A percentile compares a stretch with the other conserved stretches of the same genome.
Evolutionary conservation across 1,284 basidiomycete species (phyloP).

Genomic region (Neolentinus lepideus): DNA sequence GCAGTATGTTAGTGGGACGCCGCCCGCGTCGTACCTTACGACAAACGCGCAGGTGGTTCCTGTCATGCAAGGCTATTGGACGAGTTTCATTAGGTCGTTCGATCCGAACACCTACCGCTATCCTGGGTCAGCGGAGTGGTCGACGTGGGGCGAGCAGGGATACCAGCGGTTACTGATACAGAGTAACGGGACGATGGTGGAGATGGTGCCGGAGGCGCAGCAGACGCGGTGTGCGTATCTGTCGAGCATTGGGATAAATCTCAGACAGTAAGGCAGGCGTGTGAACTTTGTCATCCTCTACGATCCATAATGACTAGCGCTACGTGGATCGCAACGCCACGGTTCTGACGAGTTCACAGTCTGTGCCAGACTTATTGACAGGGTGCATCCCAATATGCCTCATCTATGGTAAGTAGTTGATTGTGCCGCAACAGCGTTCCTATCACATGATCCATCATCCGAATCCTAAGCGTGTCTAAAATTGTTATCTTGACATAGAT

Average conservation of each 20-base stretch:
- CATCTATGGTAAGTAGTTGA: too few species aligned
- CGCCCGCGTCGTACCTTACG: not conserved
- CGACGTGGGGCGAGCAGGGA: not conserved
- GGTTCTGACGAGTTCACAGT: too few species aligned
- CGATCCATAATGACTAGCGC: too few species aligned
- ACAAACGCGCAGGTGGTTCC: not conserved
- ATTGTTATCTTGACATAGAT: too few species aligned
- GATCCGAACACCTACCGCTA: not conserved
- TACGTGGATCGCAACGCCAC: too few species aligned
- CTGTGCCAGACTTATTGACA: too few species aligned
- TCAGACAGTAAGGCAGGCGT: not conserved
- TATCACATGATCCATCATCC: too few species aligned
- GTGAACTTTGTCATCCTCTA: too few species aligned
- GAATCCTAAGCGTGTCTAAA: too few species aligned
- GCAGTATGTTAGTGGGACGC: not conserved
- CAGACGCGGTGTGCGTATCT: not conserved
- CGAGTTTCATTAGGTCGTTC: not conserved
- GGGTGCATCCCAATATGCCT: too few species aligned
- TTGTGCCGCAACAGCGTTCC: too few species aligned
- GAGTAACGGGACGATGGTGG: not conserved
- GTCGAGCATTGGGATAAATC: not conserved
- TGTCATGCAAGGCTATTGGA: not conserved
- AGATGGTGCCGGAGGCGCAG: not conserved
- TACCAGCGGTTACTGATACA: not conserved
- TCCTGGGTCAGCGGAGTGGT: not conserved